phyloP scores from a whole-genome alignment of 2,329 filamentous ascomycete genomes.

The Septoria linicola region DNA sequence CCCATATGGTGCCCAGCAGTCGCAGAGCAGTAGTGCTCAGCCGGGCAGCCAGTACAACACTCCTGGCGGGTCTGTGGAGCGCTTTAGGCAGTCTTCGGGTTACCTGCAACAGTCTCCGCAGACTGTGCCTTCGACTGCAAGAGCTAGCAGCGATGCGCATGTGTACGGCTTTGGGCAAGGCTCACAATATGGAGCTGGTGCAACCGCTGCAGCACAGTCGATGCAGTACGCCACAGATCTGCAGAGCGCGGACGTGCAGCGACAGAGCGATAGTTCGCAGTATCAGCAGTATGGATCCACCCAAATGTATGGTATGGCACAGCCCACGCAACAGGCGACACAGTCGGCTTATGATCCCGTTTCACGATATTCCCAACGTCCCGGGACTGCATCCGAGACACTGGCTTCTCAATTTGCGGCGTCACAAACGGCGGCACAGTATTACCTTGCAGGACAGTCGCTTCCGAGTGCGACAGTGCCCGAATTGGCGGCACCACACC shows the following conservation, averaged over 20 bases:
- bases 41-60: constrained; percentile 45
- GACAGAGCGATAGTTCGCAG: constrained; percentile 45
- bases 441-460: constrained; percentile 65
- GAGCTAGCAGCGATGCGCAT: constrained; percentile 41
- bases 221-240: constrained; percentile 56
- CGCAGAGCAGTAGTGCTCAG: constrained; percentile 33
- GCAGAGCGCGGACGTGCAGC: constrained; percentile 59
- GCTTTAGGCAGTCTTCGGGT: constrained; percentile 48
- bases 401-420: constrained; percentile 66
- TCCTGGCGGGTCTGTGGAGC: constrained; percentile 48
- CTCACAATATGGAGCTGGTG: constrained; percentile 56
- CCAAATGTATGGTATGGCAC: constrained; percentile 73
- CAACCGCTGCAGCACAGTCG: constrained; percentile 50
- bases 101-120: constrained; percentile 46
- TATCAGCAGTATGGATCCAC: constrained; percentile 56
- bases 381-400: constrained; percentile 75
- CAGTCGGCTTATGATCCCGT: constrained; percentile 71
- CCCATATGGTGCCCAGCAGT: constrained; percentile 32
- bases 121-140: constrained; percentile 42
- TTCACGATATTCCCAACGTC: constrained; percentile 72
- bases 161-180: constrained; percentile 55
- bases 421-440: constrained; percentile 60
- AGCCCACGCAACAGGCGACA: constrained; percentile 53
- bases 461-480: constrained; percentile 60
- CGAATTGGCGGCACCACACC: constrained; percentile 57